Evolutionary conservation across 164 flowering plant genomes (phyloP).

Genomic region (Euptelea pleiosperma): DNA sequence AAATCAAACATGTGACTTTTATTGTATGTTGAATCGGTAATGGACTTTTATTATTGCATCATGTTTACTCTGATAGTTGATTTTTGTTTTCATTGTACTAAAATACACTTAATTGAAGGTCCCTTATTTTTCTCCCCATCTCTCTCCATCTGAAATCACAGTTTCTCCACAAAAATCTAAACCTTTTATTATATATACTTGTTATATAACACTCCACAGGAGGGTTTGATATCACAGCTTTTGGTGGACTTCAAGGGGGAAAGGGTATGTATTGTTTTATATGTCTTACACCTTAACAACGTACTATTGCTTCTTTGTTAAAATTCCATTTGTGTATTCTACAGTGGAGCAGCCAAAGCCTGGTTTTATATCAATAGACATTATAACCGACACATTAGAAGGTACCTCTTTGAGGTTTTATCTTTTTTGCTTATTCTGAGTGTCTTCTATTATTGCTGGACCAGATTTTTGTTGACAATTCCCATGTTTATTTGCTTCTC

Average conservation of each 20-base stretch:
- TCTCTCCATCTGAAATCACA: too few species aligned
- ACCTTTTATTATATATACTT: too few species aligned
- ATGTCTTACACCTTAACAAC: not conserved
- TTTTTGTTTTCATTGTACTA: too few species aligned
- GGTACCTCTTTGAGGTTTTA: slow-evolving; percentile 36
- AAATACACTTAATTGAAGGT: too few species aligned
- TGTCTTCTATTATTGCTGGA: not conserved
- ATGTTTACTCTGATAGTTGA: too few species aligned
- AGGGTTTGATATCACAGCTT: slow-evolving; percentile 78
- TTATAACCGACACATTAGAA: slow-evolving; percentile 64
- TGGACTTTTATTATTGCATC: too few species aligned
- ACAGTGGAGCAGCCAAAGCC: slow-evolving; percentile 52
- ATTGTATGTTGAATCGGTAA: too few species aligned
- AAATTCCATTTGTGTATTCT: slow-evolving; percentile 9
- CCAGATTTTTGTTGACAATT: not conserved
- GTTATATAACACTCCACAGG: too few species aligned
- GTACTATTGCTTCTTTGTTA: not conserved
- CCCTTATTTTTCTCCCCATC: too few species aligned
- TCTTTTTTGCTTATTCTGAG: slow-evolving; percentile 1
- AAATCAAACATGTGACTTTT: too few species aligned
- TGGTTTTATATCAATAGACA: slow-evolving; percentile 64
- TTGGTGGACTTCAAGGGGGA: slow-evolving; percentile 51
- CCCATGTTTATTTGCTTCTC: slow-evolving; percentile 13
- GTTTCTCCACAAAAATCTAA: too few species aligned
- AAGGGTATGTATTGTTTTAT: slow-evolving; percentile 33